Base-by-base conservation (phyloP, 116 monocot species). In the Papilionanthe hybrid region DNA sequence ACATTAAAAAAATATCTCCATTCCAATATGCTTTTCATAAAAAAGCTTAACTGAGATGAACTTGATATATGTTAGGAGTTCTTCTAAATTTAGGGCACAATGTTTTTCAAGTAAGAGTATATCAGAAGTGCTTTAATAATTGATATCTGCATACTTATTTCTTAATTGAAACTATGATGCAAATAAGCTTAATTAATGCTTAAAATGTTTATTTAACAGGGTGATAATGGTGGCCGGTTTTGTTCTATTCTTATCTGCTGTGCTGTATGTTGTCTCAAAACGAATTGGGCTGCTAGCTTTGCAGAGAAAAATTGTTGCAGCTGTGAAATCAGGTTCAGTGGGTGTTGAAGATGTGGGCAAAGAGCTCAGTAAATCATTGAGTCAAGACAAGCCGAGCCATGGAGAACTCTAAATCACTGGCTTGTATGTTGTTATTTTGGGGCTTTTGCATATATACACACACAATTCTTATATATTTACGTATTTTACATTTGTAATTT, bases 231-330 rank as follows among this genome's bases (percentile, higher is more conserved):
- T 81, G 29, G 56, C 82, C 69, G 96, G 93, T 1, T 90, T 93
- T 78, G 18, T 93, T 72, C 29, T 93, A 28, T 96, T 96, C 85
- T 50, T 72, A 1, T 79, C 79, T 25, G 92, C 82, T 4, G 92
- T 92, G 57, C 82, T 96, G 0, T 96, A 93, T 72, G 93, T 96
- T 27, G 90, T 90, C 43, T 96, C 90, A 5, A 96, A 92, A 76
- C 79, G 93, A 30, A 79, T 96, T 50, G 96, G 96, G 45, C 72
- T 96, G 53, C 88, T 96, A 17, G 88, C 75, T 55, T 55, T 96
- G 75, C 92, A 93, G 81, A 87, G 92, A 55, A 90, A 90, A 79
- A 55, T 96, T 41, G 76, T 80, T 60, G 85, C 87, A 72, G 90
- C 96, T 18, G 82, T 96, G 27, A 90, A 86, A 73, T 87, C 89